These are phyloP conservation scores for Grosmannia serpens DNA, from an alignment of 2,329 filamentous ascomycete genomes.

Conservation along the genomic window DNA sequence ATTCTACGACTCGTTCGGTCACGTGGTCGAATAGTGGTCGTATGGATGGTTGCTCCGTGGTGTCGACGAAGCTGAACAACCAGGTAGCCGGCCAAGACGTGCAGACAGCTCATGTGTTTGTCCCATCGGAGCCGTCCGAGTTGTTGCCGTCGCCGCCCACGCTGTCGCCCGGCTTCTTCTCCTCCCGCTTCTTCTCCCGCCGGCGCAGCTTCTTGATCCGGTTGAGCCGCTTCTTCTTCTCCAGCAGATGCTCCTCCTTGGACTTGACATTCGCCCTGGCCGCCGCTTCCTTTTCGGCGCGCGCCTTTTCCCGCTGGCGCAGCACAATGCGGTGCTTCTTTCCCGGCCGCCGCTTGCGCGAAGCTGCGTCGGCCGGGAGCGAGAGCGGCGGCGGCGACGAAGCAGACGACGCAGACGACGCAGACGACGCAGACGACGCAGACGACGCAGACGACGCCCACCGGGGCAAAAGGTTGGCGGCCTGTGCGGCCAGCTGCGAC, in stretches of 20 bases:
- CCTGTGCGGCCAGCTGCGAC: neutral
- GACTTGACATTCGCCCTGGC: constrained; percentile 26
- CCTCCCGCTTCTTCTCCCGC: constrained; percentile 41
- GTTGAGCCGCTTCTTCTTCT: constrained; percentile 53
- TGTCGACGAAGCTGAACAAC: neutral
- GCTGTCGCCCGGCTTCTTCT: neutral
- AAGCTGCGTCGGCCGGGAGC: neutral
- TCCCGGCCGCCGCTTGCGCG: constrained; percentile 33
- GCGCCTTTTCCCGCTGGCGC: constrained; percentile 31
- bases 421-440: neutral
- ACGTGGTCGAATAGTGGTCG: neutral
- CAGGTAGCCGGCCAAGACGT: neutral
- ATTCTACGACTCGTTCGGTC: neutral
- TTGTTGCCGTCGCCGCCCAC: neutral
- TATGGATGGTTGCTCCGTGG: no score
- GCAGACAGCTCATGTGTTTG: neutral
- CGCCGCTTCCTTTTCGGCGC: constrained; percentile 27
- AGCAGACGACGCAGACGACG: neutral
- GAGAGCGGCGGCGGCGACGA: neutral
- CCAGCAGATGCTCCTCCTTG: constrained; percentile 45
- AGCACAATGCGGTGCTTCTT: constrained; percentile 47
- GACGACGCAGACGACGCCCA: constrained; percentile 9
- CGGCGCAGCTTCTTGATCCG: constrained; percentile 47
- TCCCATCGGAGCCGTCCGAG: neutral
- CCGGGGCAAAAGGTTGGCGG: constrained; percentile 6